These are phyloP conservation scores for Sequoiadendron giganteum DNA, from an alignment of 75 land plant genomes.

Conservation along the genomic window DNA sequence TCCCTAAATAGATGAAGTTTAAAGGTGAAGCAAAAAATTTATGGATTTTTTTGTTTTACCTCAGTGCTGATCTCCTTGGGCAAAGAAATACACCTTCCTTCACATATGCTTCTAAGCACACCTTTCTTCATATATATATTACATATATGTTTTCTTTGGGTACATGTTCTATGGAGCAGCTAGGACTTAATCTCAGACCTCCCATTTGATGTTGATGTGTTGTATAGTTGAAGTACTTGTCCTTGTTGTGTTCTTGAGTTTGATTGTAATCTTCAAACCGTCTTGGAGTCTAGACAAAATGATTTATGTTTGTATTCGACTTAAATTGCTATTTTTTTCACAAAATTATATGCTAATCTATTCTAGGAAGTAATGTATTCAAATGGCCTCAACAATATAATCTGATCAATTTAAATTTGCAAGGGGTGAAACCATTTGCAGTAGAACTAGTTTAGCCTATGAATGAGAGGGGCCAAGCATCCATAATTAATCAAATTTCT, in stretches of 20 bases:
- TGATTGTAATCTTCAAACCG: too few species aligned
- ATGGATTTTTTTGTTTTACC: slow-evolving; percentile 47
- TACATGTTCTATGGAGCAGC: background rate
- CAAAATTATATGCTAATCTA: background rate
- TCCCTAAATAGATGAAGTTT: too few species aligned
- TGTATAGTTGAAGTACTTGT: too few species aligned
- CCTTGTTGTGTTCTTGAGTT: too few species aligned
- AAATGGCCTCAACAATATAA: too few species aligned
- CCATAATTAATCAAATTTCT: background rate
- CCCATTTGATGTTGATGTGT: too few species aligned
- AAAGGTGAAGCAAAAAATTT: too few species aligned
- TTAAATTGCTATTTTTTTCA: background rate
- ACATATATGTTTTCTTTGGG: background rate
- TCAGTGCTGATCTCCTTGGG: slow-evolving; percentile 60
- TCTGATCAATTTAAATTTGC: too few species aligned
- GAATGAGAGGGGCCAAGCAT: background rate
- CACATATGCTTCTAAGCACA: too few species aligned
- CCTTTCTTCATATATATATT: background rate
- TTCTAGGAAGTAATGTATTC: background rate
- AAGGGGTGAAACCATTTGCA: background rate
- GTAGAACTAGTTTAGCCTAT: background rate
- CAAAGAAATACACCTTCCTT: slow-evolving; percentile 6
- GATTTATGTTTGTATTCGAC: background rate
- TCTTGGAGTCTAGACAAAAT: background rate
- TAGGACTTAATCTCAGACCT: background rate